Evolutionary conservation across 192 early-diverging fungal species (phyloP).

Genomic region (Coemansia sp.): DNA sequence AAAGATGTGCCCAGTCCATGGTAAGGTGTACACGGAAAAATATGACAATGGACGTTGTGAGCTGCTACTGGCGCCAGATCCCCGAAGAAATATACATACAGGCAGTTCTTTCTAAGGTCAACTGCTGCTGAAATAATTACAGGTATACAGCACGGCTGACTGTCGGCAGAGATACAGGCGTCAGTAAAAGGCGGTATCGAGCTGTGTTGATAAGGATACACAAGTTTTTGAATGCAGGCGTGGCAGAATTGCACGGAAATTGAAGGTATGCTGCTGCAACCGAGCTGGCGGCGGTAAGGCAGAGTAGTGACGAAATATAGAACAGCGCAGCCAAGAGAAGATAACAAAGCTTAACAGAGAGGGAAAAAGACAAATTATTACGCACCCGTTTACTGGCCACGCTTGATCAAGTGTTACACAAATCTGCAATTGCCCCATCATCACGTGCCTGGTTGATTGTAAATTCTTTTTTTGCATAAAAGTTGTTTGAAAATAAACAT

Average conservation of each 20-base stretch:
- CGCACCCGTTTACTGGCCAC: too few species aligned
- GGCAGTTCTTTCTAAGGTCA: too few species aligned
- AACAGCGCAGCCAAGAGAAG: not conserved
- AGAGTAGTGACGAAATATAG: not conserved
- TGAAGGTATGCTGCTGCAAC: not conserved
- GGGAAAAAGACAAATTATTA: not conserved
- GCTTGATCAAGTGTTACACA: too few species aligned
- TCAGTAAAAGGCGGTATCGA: not conserved
- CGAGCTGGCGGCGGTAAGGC: not conserved
- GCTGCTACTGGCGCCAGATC: too few species aligned
- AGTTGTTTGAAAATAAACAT: too few species aligned
- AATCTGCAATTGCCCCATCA: too few species aligned
- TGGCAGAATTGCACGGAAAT: not conserved
- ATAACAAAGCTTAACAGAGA: not conserved
- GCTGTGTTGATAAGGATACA: not conserved
- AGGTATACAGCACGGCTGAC: too few species aligned
- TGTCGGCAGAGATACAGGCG: too few species aligned
- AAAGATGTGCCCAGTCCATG: constrained; percentile 53
- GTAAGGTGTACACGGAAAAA: not conserved
- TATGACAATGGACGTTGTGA: not conserved
- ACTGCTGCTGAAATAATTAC: too few species aligned
- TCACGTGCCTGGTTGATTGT: too few species aligned
- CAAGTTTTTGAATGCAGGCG: not conserved
- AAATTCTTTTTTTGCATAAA: too few species aligned
- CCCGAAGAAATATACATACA: too few species aligned